Base-by-base conservation (phyloP, 1,284 basidiomycete species). In the Moesziomyces aphidis region DNA sequence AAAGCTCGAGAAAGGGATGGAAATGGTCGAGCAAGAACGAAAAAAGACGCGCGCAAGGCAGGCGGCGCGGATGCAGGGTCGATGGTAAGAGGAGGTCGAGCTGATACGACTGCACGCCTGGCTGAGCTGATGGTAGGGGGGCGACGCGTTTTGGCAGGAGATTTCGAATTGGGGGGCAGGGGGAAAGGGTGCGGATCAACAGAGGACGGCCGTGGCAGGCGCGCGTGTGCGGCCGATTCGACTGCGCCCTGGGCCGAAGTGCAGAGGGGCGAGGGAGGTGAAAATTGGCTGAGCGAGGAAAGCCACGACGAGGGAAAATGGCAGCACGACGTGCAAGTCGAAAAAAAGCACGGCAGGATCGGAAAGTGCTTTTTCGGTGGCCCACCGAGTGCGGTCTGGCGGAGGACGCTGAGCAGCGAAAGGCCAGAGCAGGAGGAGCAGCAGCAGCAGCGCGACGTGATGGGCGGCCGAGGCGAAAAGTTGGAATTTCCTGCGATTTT, bases 121-220 rank as follows among this genome's bases (percentile, higher is more conserved):
- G 24, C 47, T 11, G 49, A 60, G 56, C 55, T 73, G 71, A 65
- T 73, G 71, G 65, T 31, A 73, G 71, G 24, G 46, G 58, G 46
- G 23, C 55, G 55, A 50, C 64, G 60, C 70, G 64, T 63, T 73
- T 73, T 73, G 64, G 70, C 64, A 73, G 64, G 65, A 68, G 65
- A 69, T 42, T 69, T 61, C 54, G 49, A 73, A 61, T 57, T 60
- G 50, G 66, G 66, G 71, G 56, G 44, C 45, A 45, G 39, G 23
- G 55, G 56, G 53, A 34, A 52, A 23, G 21, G 43, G 52, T 51
- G 58, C 19, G 28, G 42, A 55, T 49, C 13, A 34, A 54, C 63
- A 53, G 42, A 47, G 28, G 19, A 11, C 21, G 49, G 39, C 26
- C 44, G 8, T 43, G 43, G 21, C 42, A 31, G 48, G 46, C 53